Conservation (phyloP, 331 rosid genomes). For the Phaseolus coccineus region DNA sequence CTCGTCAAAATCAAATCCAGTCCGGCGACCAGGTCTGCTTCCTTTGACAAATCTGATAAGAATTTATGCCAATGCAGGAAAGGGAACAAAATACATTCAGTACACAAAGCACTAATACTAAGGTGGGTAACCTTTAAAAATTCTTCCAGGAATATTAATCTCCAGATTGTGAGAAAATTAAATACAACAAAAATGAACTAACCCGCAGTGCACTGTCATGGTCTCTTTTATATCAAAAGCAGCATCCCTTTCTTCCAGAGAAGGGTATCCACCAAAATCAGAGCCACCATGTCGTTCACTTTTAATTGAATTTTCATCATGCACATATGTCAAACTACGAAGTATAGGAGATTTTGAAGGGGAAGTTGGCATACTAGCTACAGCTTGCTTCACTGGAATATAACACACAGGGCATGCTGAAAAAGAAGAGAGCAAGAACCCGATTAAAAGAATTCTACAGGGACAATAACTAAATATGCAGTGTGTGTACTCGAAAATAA, state of each 20-base stretch:
- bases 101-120: slow-evolving; percentile 10
- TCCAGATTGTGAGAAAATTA: slow-evolving; percentile 23
- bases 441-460: slow-evolving; percentile 42
- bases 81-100: slow-evolving; percentile 34
- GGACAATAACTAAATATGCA: slow-evolving; percentile 30
- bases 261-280: slow-evolving; percentile 93
- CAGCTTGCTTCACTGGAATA: slow-evolving; percentile 84
- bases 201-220: slow-evolving; percentile 97
- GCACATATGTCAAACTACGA: slow-evolving; percentile 71
- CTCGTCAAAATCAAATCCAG: slow-evolving; percentile 97
- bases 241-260: slow-evolving; percentile 79
- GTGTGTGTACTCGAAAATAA: slow-evolving; percentile 10
- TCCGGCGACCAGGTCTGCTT: slow-evolving; percentile 79
- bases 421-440: slow-evolving; percentile 44
- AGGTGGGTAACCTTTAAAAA: background rate
- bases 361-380: slow-evolving; percentile 83
- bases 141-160: slow-evolving; percentile 33
- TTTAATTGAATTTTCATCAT: slow-evolving; percentile 64
- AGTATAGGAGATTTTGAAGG: slow-evolving; percentile 80
- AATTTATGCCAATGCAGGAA: slow-evolving; percentile 42
- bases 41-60: slow-evolving; percentile 89
- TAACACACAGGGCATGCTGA: slow-evolving; percentile 98
- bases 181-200: slow-evolving; percentile 51
- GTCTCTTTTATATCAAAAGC: slow-evolving; percentile 84
- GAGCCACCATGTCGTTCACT: slow-evolving; percentile 80